These are phyloP conservation scores for Ceratocystis cacaofunesta DNA, from an alignment of 2,329 filamentous ascomycete species.

Conservation along the genomic window DNA sequence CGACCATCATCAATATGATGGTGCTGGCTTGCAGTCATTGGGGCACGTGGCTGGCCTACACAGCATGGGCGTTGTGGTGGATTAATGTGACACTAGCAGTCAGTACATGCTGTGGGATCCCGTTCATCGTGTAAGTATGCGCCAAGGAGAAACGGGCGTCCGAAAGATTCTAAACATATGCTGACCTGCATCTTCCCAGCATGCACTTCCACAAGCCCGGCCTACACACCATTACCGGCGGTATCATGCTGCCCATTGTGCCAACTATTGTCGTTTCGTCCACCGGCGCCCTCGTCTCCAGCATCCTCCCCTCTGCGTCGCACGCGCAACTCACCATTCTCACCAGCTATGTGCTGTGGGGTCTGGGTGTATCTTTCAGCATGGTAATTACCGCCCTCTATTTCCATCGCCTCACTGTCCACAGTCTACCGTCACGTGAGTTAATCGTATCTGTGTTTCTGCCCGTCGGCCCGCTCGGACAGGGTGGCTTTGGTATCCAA, in stretches of 20 bases:
- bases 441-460: constrained; percentile 54
- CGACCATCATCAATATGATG: constrained; percentile 53
- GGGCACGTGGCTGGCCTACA: constrained; percentile 40
- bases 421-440: constrained; percentile 51
- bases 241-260: constrained; percentile 51
- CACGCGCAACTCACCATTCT: constrained; percentile 48
- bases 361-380: constrained; percentile 43
- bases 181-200: constrained; percentile 5
- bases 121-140: constrained; percentile 38
- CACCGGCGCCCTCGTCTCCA: constrained; percentile 48
- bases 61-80: constrained; percentile 46
- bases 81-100: constrained; percentile 39
- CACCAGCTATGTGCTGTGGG: constrained; percentile 54
- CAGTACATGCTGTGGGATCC: constrained; percentile 38
- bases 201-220: constrained; percentile 32
- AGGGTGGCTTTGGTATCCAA: constrained; percentile 46
- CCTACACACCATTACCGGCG: constrained; percentile 46
- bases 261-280: constrained; percentile 51
- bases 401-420: constrained; percentile 51
- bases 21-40: constrained; percentile 46
- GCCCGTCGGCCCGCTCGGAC: constrained; percentile 50
- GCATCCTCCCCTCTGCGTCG: constrained; percentile 37
- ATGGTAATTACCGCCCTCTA: constrained; percentile 52
- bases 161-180: too few species aligned
- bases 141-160: neutral